Evolutionary conservation across 305 asterid species (phyloP).

Genomic region (Solanum chacoense): DNA sequence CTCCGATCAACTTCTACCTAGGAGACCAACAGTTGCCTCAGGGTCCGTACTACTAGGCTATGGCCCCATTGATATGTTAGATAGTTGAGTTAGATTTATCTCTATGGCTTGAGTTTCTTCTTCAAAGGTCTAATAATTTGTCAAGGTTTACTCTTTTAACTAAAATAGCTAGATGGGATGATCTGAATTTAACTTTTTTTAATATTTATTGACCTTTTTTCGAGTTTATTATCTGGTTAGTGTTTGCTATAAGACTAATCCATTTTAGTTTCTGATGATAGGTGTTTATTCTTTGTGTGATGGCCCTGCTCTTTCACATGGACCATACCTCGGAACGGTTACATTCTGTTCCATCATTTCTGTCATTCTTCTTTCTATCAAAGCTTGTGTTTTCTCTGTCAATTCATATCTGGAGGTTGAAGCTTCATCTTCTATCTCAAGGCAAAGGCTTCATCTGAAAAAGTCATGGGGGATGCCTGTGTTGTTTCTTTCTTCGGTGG

Average conservation of each 20-base stretch:
- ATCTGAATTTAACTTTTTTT: not conserved
- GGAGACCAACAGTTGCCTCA: not conserved
- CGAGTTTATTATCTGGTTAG: not conserved
- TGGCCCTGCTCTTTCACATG: constrained; percentile 66
- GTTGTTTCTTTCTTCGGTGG: constrained; percentile 85
- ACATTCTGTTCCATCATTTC: constrained; percentile 62
- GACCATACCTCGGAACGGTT: constrained; percentile 85
- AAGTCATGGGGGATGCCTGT: constrained; percentile 99
- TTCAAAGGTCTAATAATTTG: not conserved
- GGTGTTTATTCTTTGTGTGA: constrained; percentile 75
- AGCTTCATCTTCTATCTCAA: constrained; percentile 58
- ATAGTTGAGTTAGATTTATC: not conserved
- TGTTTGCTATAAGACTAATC: not conserved
- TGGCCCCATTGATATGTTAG: not conserved
- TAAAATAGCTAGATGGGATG: not conserved
- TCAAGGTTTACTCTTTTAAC: not conserved
- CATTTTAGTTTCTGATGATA: constrained; percentile 15
- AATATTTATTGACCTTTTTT: not conserved
- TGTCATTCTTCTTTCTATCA: constrained; percentile 58
- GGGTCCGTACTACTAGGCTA: not conserved
- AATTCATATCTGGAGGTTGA: constrained; percentile 80
- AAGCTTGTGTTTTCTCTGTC: constrained; percentile 76
- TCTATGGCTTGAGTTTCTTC: not conserved
- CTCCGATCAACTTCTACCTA: not conserved
- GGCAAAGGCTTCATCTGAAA: constrained; percentile 83